Conservation (phyloP, 1,284 basidiomycete species). For the Boletus smithii region DNA sequence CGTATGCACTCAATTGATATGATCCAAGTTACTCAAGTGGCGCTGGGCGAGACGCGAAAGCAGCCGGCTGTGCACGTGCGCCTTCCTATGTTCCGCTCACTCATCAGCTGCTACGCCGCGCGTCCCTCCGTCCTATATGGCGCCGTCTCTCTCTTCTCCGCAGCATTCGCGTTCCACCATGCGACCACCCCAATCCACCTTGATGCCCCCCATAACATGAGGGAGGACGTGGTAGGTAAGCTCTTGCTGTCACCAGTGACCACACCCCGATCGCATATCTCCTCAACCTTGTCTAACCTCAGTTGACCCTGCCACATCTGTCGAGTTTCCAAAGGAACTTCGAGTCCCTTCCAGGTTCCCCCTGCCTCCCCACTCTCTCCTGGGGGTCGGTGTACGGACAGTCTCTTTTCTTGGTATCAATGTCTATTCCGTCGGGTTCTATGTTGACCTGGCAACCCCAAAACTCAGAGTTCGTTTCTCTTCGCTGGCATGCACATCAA, state of each 20-base stretch:
- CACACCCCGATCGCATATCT: neutral
- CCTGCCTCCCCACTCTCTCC: slow-evolving; percentile 59
- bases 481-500: neutral
- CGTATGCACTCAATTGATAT: slow-evolving; percentile 10
- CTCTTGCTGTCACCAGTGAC: neutral
- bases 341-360: slow-evolving; percentile 58
- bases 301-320: slow-evolving; percentile 69
- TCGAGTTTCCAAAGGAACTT: slow-evolving; percentile 66
- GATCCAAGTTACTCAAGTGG: neutral
- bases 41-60: slow-evolving; percentile 1
- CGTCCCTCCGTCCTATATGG: slow-evolving; percentile 30
- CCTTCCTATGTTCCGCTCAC: slow-evolving; percentile 17
- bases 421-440: slow-evolving; percentile 85
- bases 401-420: slow-evolving; percentile 81
- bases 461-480: slow-evolving; percentile 49
- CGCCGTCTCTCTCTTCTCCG: slow-evolving; percentile 35
- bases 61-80: slow-evolving; percentile 18
- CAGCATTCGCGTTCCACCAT: slow-evolving; percentile 28
- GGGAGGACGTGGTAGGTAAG: slow-evolving; percentile 25
- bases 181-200: slow-evolving; percentile 34
- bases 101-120: slow-evolving; percentile 1
- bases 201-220: slow-evolving; percentile 40
- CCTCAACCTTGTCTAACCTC: neutral
- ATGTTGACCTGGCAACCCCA: slow-evolving; percentile 69
- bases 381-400: slow-evolving; percentile 81